Percentiles rank a stretch among this genome's conserved stretches.
Evolutionary conservation across 169 alveolate genomes (phyloP).

Genomic region (Perkinsus chesapeaki): DNA sequence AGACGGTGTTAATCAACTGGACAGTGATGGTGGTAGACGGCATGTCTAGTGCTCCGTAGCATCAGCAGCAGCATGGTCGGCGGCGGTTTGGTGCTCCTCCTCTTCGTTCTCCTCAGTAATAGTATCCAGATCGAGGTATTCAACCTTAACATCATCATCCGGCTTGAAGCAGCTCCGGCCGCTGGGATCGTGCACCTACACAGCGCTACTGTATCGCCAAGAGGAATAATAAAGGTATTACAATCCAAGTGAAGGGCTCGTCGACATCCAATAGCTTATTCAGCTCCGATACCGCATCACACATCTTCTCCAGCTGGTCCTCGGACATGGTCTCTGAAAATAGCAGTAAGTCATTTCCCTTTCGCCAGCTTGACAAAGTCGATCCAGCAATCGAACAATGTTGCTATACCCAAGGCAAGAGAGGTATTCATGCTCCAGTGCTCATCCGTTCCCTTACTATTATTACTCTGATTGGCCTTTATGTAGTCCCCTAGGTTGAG

Average conservation of each 20-base stretch:
- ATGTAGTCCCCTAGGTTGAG: neutral
- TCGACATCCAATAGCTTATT: neutral
- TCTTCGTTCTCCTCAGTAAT: neutral
- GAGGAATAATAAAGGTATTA: neutral
- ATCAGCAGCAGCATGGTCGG: neutral
- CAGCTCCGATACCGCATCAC: neutral
- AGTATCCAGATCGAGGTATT: neutral
- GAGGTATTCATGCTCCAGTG: too few relatives aligned
- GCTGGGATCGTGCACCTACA: neutral
- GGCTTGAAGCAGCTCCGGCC: conserved; percentile 2
- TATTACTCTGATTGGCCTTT: neutral
- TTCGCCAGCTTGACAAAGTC: too few relatives aligned
- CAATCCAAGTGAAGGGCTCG: neutral
- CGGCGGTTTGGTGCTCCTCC: neutral
- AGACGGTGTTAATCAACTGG: neutral
- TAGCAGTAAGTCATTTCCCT: neutral
- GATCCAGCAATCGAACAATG: too few relatives aligned
- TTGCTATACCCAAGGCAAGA: too few relatives aligned
- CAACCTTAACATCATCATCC: neutral
- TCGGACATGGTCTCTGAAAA: neutral
- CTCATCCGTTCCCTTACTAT: neutral
- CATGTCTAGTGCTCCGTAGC: too few relatives aligned
- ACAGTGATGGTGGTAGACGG: neutral
- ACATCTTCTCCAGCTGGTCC: neutral
- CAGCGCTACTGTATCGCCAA: neutral